A percentile compares a stretch with the other conserved stretches of the same genome.
These are phyloP conservation scores for Panicum hallii DNA, from an alignment of 202 grass and related monocot genomes.

Conservation along the genomic window DNA sequence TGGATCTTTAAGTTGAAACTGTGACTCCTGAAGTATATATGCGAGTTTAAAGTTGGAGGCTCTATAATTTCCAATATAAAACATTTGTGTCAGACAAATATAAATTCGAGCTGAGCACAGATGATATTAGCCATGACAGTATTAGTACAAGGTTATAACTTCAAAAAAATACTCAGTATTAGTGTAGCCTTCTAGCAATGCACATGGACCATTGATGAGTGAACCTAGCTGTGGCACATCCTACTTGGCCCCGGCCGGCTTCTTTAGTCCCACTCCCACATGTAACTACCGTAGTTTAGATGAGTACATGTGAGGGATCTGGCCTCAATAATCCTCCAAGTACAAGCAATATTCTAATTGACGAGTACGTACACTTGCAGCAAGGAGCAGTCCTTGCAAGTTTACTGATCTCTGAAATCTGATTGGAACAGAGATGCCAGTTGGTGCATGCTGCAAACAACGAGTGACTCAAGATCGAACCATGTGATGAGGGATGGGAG, in stretches of 20 bases:
- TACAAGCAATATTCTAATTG: constrained; percentile 14
- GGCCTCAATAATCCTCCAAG: constrained; percentile 53
- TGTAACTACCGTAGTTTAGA: constrained; percentile 39
- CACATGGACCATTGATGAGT: constrained; percentile 62
- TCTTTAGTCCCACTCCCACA: constrained; percentile 38
- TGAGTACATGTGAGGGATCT: constrained; percentile 57
- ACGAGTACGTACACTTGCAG: neutral
- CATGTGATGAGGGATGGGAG: neutral
- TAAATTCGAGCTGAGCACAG: constrained; percentile 14
- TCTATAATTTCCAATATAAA: too few relatives aligned
- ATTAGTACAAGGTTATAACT: neutral
- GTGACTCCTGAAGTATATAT: too few relatives aligned
- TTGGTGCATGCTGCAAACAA: too few relatives aligned
- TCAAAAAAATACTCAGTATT: constrained; percentile 28
- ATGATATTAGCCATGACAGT: constrained; percentile 17
- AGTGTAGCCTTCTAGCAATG: neutral
- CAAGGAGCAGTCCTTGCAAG: neutral
- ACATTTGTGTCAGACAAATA: constrained; percentile 19
- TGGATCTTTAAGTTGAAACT: too few relatives aligned
- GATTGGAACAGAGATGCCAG: neutral
- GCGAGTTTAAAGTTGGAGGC: too few relatives aligned
- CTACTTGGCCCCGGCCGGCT: constrained; percentile 41
- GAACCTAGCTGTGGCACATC: constrained; percentile 18
- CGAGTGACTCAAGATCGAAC: neutral
- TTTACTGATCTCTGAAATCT: neutral